Evolutionary conservation across 2,329 filamentous ascomycete genomes (phyloP).

Genomic region (Hymenoscyphus fraxineus): DNA sequence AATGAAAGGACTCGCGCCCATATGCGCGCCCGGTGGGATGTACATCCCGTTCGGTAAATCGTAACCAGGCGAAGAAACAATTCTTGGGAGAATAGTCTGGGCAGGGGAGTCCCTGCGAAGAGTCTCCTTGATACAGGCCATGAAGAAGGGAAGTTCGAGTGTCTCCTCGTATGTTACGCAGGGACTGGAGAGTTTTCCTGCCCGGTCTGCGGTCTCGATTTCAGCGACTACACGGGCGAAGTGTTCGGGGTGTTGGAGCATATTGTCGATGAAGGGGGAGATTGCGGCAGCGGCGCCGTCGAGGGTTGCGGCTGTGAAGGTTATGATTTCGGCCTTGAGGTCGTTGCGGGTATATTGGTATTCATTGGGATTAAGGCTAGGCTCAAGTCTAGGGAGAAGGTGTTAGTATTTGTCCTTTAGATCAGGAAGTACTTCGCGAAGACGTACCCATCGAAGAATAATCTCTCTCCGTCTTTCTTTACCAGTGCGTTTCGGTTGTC

Average conservation of each 20-base stretch:
- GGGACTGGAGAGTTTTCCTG: not conserved
- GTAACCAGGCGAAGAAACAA: conserved; percentile 1
- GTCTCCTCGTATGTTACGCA: conserved; percentile 2
- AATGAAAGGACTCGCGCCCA: conserved; percentile 4
- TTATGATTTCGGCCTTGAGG: conserved; percentile 4
- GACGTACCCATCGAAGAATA: conserved; percentile 4
- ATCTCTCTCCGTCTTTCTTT: not conserved
- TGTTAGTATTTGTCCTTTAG: not conserved
- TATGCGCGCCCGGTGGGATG: not conserved
- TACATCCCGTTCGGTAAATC: conserved; percentile 2
- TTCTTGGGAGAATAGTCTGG: conserved; percentile 3
- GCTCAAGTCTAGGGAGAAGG: not conserved
- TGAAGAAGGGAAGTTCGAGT: conserved; percentile 5
- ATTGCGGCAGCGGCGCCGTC: conserved; percentile 1
- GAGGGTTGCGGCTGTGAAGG: conserved; percentile 3
- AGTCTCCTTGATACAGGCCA: conserved; percentile 6
- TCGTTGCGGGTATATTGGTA: conserved; percentile 1
- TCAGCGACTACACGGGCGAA: not conserved
- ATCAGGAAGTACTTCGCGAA: not conserved
- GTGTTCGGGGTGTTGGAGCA: conserved; percentile 3
- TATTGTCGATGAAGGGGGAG: conserved; percentile 5
- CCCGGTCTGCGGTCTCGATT: not conserved
- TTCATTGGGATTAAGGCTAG: not conserved
- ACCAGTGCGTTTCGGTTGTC: no score
- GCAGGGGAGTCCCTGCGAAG: conserved; percentile 1